Evolutionary conservation across 345 rosid genomes (phyloP).

Genomic region (Linum tenue): DNA sequence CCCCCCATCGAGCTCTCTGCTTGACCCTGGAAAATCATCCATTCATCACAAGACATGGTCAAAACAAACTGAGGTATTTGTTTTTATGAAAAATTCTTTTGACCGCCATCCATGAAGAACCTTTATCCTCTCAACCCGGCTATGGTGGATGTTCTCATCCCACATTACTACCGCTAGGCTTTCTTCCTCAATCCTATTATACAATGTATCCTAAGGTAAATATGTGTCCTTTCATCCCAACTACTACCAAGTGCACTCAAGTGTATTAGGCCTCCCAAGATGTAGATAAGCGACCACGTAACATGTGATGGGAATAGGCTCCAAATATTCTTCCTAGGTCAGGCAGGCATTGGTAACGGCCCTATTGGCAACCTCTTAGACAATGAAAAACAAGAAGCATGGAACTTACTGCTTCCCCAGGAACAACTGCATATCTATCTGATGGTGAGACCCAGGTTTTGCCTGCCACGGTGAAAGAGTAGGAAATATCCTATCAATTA

Average conservation of each 20-base stretch:
- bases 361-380: background rate
- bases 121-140: too few relatives aligned
- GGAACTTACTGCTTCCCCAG: constrained; percentile 66
- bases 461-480: constrained; percentile 32
- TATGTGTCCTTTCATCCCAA: too few relatives aligned
- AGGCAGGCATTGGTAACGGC: background rate
- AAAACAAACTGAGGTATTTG: background rate
- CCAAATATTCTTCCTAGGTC: background rate
- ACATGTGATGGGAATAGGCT: too few relatives aligned
- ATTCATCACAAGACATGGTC: constrained; percentile 8
- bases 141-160: too few relatives aligned
- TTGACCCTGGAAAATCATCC: constrained; percentile 30
- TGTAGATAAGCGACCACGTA: too few relatives aligned
- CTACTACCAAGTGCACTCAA: too few relatives aligned
- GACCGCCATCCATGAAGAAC: too few relatives aligned
- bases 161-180: too few relatives aligned
- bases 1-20: constrained; percentile 28
- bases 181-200: too few relatives aligned
- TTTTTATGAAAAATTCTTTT: background rate
- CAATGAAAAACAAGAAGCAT: background rate
- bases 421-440: constrained; percentile 92
- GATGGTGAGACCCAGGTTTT: constrained; percentile 79
- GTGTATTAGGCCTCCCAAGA: too few relatives aligned
- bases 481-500: constrained; percentile 1
- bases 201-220: too few relatives aligned